Evolutionary conservation across 23 red algal genomes (phyloP).

Genomic region (Chondrus crispus): DNA sequence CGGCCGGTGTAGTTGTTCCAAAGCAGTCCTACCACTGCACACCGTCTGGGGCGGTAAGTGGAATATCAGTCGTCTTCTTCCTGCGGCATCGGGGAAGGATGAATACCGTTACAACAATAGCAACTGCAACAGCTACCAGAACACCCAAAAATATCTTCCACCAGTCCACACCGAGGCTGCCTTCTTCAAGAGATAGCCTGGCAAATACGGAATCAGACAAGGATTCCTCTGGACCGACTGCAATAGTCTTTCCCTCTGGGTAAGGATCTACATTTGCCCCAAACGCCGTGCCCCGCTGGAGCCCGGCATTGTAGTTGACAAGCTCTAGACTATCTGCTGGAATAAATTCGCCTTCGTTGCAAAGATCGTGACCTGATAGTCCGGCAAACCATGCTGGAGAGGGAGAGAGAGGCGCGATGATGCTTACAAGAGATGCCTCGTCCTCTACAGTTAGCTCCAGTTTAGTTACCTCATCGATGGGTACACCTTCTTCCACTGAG

Average conservation of each 20-base stretch:
- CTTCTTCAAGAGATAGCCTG: not conserved
- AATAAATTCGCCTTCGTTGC: conserved; percentile 4
- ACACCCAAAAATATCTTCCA: conserved; percentile 64
- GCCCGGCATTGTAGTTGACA: conserved; percentile 38
- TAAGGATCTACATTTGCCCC: conserved; percentile 15
- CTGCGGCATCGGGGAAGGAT: conserved; percentile 27
- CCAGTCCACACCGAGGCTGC: not conserved
- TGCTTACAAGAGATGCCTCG: conserved; percentile 14
- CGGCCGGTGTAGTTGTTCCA: too few species aligned
- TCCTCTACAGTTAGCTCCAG: conserved; percentile 12
- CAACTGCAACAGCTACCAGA: conserved; percentile 27
- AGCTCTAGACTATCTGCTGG: conserved; percentile 7
- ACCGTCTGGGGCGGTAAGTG: conserved; percentile 44
- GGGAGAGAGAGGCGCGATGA: conserved; percentile 32
- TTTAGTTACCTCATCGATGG: conserved; percentile 26
- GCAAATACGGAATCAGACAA: not conserved
- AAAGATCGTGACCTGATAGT: conserved; percentile 22
- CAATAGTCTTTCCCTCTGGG: conserved; percentile 15
- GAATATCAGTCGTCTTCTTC: conserved; percentile 18
- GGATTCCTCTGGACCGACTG: not conserved
- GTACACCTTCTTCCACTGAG: not conserved
- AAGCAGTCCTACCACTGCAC: conserved; percentile 17
- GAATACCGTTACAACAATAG: conserved; percentile 2
- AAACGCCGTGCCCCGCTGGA: conserved; percentile 6
- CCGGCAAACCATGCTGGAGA: conserved; percentile 61